Evolutionary conservation across 495 filamentous ascomycete species (phyloP).

Genomic region (Daldinia loculata): DNA sequence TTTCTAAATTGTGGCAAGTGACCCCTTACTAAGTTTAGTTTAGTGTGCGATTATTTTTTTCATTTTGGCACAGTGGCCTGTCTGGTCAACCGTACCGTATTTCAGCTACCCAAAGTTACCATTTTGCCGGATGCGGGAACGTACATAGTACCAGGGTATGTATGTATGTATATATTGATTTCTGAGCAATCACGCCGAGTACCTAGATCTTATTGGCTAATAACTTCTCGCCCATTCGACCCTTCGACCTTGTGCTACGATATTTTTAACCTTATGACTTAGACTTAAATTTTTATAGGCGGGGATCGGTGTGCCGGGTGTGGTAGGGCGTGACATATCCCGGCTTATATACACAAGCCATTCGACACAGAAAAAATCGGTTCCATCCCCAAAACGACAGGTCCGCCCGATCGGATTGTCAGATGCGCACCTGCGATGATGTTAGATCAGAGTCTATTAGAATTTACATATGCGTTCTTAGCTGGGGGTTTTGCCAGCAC

Average conservation of each 20-base stretch:
- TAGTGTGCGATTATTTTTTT: no score
- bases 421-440: slow-evolving; percentile 12
- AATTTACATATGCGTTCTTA: slow-evolving; percentile 5
- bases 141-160: slow-evolving; percentile 7
- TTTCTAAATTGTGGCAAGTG: no score
- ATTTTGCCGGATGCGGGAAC: slow-evolving; percentile 37
- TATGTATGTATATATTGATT: slow-evolving; percentile 23
- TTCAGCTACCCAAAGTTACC: slow-evolving; percentile 14
- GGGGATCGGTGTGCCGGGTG: not conserved
- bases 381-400: slow-evolving; percentile 15
- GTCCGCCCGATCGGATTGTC: slow-evolving; percentile 18
- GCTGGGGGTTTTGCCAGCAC: slow-evolving; percentile 19
- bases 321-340: slow-evolving; percentile 13
- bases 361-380: slow-evolving; percentile 5
- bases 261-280: slow-evolving; percentile 9
- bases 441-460: slow-evolving; percentile 31
- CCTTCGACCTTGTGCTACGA: not conserved
- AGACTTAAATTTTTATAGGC: not conserved
- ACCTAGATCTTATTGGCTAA: slow-evolving; percentile 9
- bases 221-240: not conserved
- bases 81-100: no score
- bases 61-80: no score
- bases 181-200: slow-evolving; percentile 14
- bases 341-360: slow-evolving; percentile 3
- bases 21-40: no score